Evolutionary conservation across 768 basidiomycete genomes (phyloP).

Genomic region (Boletus subcaerulescens): DNA sequence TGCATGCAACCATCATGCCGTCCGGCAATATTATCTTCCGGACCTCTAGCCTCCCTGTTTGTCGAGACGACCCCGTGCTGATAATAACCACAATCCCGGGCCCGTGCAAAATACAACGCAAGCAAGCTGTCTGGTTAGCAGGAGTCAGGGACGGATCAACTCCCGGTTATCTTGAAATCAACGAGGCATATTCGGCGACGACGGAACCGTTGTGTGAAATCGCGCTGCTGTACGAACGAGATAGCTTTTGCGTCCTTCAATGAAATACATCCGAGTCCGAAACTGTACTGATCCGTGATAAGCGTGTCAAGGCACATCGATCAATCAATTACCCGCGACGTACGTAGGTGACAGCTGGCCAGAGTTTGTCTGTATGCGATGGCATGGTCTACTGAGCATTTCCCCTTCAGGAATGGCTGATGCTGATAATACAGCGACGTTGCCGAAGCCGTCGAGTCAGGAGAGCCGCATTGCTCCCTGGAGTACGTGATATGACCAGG

Average conservation of each 20-base stretch:
- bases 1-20: no score
- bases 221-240: constrained; percentile 58
- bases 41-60: no score
- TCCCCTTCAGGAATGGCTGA: no score
- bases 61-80: no score
- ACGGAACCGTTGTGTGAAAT: constrained; percentile 70
- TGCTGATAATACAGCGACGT: no score
- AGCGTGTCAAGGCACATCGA: constrained; percentile 86
- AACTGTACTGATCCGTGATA: constrained; percentile 59
- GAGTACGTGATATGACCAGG: constrained; percentile 45
- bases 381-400: constrained; percentile 38
- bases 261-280: constrained; percentile 52
- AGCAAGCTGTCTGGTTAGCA: constrained; percentile 47
- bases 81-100: constrained; percentile 31
- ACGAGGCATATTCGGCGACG: constrained; percentile 68
- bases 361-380: constrained; percentile 70
- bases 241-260: constrained; percentile 54
- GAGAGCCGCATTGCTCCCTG: constrained; percentile 54
- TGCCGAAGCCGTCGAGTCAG: constrained; percentile 31
- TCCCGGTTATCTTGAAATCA: background rate
- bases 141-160: background rate
- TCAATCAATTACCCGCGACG: constrained; percentile 39
- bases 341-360: constrained; percentile 43
- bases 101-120: constrained; percentile 65
- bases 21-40: no score